These are phyloP conservation scores for Solanum piurae DNA, from an alignment of 257 asterid species.

Conservation along the genomic window DNA sequence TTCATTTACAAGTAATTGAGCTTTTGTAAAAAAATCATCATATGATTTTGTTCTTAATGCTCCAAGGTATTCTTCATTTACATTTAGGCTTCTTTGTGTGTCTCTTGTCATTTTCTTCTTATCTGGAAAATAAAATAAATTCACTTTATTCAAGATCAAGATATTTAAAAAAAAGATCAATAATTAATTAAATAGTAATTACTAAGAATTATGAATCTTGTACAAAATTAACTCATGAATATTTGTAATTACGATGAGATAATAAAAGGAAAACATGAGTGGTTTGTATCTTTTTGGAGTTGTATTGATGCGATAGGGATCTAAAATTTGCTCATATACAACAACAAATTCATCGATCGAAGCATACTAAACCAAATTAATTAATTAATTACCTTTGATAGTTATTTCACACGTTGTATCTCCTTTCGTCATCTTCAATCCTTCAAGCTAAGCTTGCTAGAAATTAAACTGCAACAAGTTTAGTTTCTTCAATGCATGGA, in stretches of 20 bases:
- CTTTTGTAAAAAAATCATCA: conserved; percentile 53
- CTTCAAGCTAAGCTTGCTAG: neutral
- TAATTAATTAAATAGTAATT: no score
- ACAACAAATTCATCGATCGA: no score
- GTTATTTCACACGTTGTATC: neutral
- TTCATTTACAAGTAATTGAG: conserved; percentile 29
- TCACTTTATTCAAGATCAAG: neutral
- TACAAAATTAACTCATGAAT: neutral
- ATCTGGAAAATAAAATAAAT: conserved; percentile 21
- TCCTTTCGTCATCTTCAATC: neutral
- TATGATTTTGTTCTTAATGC: conserved; percentile 62
- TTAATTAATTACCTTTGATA: neutral
- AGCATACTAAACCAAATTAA: no score
- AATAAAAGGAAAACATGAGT: no score
- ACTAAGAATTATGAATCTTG: neutral
- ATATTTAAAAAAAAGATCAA: neutral
- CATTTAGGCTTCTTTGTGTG: conserved; percentile 14
- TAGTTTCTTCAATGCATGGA: neutral
- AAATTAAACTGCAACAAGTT: no score
- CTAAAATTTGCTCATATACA: no score
- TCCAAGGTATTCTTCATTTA: conserved; percentile 62
- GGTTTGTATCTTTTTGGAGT: no score
- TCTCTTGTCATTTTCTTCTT: conserved; percentile 13
- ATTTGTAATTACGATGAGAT: no score
- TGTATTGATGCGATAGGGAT: no score